Conservation (phyloP, 2,329 filamentous ascomycete genomes). For the Colletotrichum acutatum region DNA sequence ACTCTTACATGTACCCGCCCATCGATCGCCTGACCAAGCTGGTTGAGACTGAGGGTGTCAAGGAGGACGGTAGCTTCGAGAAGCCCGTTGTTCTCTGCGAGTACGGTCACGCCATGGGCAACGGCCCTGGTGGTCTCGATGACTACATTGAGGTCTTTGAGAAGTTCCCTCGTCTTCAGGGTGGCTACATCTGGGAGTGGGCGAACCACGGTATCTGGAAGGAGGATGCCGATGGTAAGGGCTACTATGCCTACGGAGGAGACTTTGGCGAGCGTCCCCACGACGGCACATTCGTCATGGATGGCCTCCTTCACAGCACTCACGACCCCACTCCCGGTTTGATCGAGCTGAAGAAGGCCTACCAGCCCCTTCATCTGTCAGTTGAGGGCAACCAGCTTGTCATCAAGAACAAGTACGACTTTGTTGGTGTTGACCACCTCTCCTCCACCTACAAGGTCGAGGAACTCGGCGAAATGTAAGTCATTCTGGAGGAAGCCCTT, state of each 20-base stretch:
- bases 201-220: slow-evolving; percentile 69
- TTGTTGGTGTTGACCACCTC: slow-evolving; percentile 55
- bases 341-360: slow-evolving; percentile 66
- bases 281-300: slow-evolving; percentile 71
- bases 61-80: slow-evolving; percentile 54
- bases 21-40: slow-evolving; percentile 62
- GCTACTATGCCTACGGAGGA: slow-evolving; percentile 69
- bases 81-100: slow-evolving; percentile 72
- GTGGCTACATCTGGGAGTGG: slow-evolving; percentile 77
- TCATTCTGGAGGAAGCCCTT: slow-evolving; percentile 12
- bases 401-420: slow-evolving; percentile 59
- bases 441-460: slow-evolving; percentile 56
- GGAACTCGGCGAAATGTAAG: slow-evolving; percentile 53
- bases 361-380: slow-evolving; percentile 62
- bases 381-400: slow-evolving; percentile 49
- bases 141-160: slow-evolving; percentile 76
- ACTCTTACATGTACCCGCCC: slow-evolving; percentile 73
- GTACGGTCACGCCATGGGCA: slow-evolving; percentile 76
- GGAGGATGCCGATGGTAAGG: slow-evolving; percentile 52
- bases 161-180: slow-evolving; percentile 69
- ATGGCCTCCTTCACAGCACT: slow-evolving; percentile 64
- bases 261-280: slow-evolving; percentile 72
- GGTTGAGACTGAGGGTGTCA: slow-evolving; percentile 54
- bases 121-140: slow-evolving; percentile 75
- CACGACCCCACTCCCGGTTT: slow-evolving; percentile 68